Base-by-base conservation (phyloP, 2,329 filamentous ascomycete genomes). In the Alternaria arbusti region DNA sequence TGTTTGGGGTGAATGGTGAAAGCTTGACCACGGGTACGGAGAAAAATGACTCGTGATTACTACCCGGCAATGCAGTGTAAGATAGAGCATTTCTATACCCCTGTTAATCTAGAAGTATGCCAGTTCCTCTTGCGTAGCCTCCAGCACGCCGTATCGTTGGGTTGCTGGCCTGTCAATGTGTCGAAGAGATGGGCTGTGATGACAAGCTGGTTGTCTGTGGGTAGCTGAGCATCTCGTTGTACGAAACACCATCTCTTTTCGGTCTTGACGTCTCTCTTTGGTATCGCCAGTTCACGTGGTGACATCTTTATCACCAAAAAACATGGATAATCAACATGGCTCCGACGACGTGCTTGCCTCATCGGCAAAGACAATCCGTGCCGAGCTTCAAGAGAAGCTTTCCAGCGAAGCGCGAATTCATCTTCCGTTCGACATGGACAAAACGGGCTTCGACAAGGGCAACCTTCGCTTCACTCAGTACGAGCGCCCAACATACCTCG, bases 381-480 rank as follows among this genome's bases (percentile, higher is more conserved):
- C n/a, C 15, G 59, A 61, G 26, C 59, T 61, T 36, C 46, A 61
- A 36, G 20, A 44, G 5, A 57, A 46, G 46, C 54, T 61, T 1
- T 61, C 59, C 15, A 46, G 26, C 20, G 44, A 50, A 6, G 59
- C 59, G 36, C 15, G 36, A 6, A 40, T 57, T 4, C 25, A 57
- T 20, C 30, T 61, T 1, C 46, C 46, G 12, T 61, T 52, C n/a
- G 59, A 61, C 22, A 7, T 13, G 20, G 46, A 61, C 36, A 57
- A 13, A 3, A 52, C 46, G 11, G 32, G 36, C n/a, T 61, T 57
- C 36, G 54, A 57, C 4, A 57, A 61, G 9, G 32, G 36, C 22
- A 52, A 61, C 32, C 22, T 61, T 10, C 59, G 59, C n/a, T 61
- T 61, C 36, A 61, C 54, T 22, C 54, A 61, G 54, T 61, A 61